Conservation (phyloP, 164 flowering plant species). For the Vitis amurensis region DNA sequence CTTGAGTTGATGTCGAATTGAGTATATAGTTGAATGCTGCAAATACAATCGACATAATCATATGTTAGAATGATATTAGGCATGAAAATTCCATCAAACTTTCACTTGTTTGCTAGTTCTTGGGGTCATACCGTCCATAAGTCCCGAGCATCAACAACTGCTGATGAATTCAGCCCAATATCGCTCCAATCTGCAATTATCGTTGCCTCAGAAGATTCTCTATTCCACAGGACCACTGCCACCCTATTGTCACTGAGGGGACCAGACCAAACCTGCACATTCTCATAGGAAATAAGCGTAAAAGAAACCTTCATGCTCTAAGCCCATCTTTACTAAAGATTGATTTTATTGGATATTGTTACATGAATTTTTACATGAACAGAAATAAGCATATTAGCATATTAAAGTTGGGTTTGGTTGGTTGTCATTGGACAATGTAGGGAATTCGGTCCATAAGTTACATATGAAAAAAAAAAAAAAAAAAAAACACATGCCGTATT, state of each 20-base stretch:
- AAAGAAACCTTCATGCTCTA: no score
- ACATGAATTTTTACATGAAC: no score
- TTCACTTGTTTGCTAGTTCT: not conserved
- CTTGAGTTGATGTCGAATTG: not conserved
- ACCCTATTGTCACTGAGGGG: not conserved
- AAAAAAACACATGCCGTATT: no score
- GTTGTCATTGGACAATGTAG: no score
- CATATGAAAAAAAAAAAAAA: no score
- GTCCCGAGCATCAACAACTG: conserved; percentile 1
- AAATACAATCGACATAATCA: not conserved
- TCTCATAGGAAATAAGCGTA: not conserved
- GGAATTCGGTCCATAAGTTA: no score
- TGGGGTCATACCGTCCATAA: not conserved
- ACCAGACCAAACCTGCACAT: not conserved
- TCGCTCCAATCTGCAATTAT: not conserved
- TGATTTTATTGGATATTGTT: no score
- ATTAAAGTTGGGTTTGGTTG: no score
- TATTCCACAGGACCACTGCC: not conserved
- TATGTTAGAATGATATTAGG: not conserved
- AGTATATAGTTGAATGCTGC: not conserved
- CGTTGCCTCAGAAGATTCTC: not conserved
- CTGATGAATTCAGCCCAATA: not conserved
- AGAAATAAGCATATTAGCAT: no score
- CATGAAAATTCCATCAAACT: not conserved
- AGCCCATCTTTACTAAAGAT: no score